Conservation (phyloP, 176 grass and related monocot species). For the Carex scoparia region DNA sequence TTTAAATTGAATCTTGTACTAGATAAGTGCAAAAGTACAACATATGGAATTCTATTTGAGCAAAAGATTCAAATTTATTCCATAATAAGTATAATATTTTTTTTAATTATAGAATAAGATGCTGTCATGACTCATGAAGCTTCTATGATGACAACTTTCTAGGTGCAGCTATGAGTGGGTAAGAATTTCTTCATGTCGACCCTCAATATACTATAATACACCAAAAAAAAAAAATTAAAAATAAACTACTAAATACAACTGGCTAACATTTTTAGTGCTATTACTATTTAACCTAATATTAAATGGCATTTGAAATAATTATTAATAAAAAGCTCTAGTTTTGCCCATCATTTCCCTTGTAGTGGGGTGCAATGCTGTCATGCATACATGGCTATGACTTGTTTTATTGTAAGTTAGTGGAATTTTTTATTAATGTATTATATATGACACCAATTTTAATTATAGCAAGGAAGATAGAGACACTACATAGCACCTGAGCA, state of each 20-base stretch:
- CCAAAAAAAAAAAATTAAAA: background rate
- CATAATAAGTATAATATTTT: background rate
- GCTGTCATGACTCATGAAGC: background rate
- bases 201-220: background rate
- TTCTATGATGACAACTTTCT: background rate
- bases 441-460: background rate
- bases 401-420: constrained; percentile 8
- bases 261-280: background rate
- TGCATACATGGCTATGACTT: constrained; percentile 38
- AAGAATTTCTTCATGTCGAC: background rate
- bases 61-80: background rate
- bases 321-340: background rate
- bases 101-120: background rate
- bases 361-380: constrained; percentile 64
- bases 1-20: background rate
- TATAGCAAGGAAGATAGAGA: background rate
- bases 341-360: background rate
- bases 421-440: constrained; percentile 8
- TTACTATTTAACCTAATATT: constrained; percentile 7
- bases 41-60: background rate
- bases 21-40: background rate
- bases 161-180: background rate
- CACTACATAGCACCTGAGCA: background rate
- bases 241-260: background rate
- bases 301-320: background rate